Base-by-base conservation (phyloP, 768 basidiomycete species). In the Tremella mesenterica region DNA sequence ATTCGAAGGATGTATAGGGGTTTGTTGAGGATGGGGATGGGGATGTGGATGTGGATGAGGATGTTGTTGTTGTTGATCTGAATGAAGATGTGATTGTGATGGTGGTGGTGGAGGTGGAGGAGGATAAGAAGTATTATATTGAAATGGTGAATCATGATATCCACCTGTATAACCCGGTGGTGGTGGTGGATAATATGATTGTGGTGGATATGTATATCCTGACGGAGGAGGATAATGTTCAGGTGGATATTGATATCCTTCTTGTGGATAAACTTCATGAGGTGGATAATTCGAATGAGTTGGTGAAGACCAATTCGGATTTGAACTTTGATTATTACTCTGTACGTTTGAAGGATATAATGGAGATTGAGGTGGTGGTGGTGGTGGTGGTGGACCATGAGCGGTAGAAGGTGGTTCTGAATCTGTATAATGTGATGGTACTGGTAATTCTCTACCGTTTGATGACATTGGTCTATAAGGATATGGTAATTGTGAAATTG, bases 391-490 rank as follows among this genome's bases (percentile, higher is more conserved):
- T n/a, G 64, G 67, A 34, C 67, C 64, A 30, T 64, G 67, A 41
- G 67, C 61, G 14, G 67, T 59, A 1, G 56, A 52, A 27, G 67
- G 67, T 16, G 67, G 67, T 55, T 69, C 67, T 10, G 67, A 69
- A 12, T 67, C 68, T 34, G 65, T 59, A 44, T 70, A 70, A 29
- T 70, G 68, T 5, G 41, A 47, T 1, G 62, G 64, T 6, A 68
- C 54, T 20, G 66, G 66, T 29, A 65, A 44, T 14, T 68, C 66
- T 5, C 66, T 58, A n/a, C 66, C 66, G 31, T 61, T 58, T 1
- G 60, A 54, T n/a, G 67, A 69, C 58, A 69, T 64, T 4, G 67
- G 63, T 47, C 67, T 54, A 41, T 66, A 69, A 21, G 65, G 65
- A 49, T 64, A 69, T 6, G 60, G 62, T 20, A 65, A 27, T 31